Evolutionary conservation across 2,329 filamentous ascomycete genomes (phyloP), one percentile per base, ranked within the genome.

Genomic region (Hymenoscyphus fructigenus): DNA sequence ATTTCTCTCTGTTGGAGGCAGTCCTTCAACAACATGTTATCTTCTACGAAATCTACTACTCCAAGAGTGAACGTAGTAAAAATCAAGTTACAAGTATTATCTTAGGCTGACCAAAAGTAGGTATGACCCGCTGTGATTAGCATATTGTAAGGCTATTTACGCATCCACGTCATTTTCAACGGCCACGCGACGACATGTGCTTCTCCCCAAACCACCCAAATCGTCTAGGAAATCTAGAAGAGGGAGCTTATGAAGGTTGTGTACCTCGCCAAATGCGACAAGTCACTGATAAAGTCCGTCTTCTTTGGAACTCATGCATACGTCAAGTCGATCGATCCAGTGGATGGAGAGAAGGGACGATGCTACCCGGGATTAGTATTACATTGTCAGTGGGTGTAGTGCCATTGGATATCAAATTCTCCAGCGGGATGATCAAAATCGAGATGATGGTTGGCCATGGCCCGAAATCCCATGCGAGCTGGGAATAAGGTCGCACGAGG

Each of bases 231-330:
- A 23, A 38, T 9, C 36, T 9, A 12, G 23, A 41, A 12, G 10
- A 38, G 57, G 29, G 34, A 20, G 15, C 2, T 12, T 5, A 15
- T 32, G 12, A 14, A 15, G 34, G 7, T 38, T 59, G 20, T 59
- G 32, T 36, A 59, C 57, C 47, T 17, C 20, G 60, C 57, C 29
- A 5, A 57, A 67, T 65, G 44, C 62, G 68, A 70, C 65, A 66
- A 50, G 65, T 67, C 62, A 67, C 60, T 66, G 68, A 70, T 70
- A 68, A 69, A 63, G 56, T 34, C 17, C 55, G 61, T 59, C 63
- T 70, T 26, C 47, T 68, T 66, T 62, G 38, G 68, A 64, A 62
- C 59, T 65, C 59, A 61, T 70, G 68, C 68, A 68, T 60, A 28
- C 53, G 47, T 57, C 59, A 38, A 60, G 41, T 7, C 60, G 62